These are phyloP conservation scores for Rhizophagus clarus DNA, from an alignment of 192 early-diverging fungal genomes.

Conservation along the genomic window DNA sequence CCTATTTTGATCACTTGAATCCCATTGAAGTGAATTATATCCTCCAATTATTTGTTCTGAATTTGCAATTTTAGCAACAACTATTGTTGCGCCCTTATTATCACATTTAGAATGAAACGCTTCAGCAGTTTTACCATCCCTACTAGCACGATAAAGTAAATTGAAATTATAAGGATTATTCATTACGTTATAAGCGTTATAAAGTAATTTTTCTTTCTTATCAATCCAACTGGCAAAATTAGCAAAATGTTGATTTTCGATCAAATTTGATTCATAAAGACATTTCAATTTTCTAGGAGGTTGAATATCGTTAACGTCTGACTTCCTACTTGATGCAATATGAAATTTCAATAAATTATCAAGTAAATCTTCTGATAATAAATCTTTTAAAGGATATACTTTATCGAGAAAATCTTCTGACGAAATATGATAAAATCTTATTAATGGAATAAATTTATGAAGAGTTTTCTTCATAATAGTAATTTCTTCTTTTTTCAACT, in stretches of 20 bases:
- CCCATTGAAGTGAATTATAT: conserved; percentile 8
- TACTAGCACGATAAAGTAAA: conserved; percentile 2
- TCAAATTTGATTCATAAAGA: neutral
- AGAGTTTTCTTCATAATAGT: neutral
- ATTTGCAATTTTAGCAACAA: neutral
- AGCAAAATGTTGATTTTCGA: neutral
- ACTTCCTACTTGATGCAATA: neutral
- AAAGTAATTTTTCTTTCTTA: neutral
- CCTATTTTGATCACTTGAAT: neutral
- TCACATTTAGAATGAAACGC: neutral
- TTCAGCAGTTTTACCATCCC: neutral
- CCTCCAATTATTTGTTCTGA: conserved; percentile 4
- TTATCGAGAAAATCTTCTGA: conserved; percentile 2
- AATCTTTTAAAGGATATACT: neutral
- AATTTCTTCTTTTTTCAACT: neutral
- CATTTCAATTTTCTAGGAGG: neutral
- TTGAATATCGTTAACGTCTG: neutral
- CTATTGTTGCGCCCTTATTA: neutral
- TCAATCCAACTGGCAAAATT: neutral
- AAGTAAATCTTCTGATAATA: neutral
- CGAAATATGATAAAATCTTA: neutral
- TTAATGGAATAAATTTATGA: neutral
- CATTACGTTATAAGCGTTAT: neutral
- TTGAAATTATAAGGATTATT: neutral
- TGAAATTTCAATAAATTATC: neutral